These are phyloP conservation scores for Hyphopichia wangnamkhiaoensis DNA, from an alignment of 1,139 yeast genomes.

Conservation along the genomic window DNA sequence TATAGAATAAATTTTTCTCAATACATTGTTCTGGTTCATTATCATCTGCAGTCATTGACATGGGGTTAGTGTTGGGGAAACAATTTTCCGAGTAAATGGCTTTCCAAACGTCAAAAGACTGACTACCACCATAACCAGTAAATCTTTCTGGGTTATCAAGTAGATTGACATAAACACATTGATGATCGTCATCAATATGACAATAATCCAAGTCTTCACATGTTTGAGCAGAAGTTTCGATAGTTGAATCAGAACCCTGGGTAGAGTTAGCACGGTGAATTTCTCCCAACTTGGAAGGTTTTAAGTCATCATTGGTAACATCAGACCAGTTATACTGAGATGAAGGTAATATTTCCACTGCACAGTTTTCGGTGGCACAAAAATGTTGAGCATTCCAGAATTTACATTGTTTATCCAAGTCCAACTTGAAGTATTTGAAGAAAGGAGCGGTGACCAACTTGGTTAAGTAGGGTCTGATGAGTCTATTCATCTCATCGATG, in stretches of 20 bases:
- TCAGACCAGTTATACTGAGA: constrained; percentile 60
- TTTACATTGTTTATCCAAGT: constrained; percentile 84
- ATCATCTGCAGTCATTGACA: constrained; percentile 28
- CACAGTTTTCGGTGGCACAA: constrained; percentile 93
- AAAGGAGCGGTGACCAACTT: constrained; percentile 67
- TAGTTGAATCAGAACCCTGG: constrained; percentile 14
- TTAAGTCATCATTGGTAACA: constrained; percentile 65
- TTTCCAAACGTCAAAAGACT: constrained; percentile 90
- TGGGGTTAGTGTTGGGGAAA: constrained; percentile 57
- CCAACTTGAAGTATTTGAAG: constrained; percentile 84
- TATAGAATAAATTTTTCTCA: constrained; percentile 86
- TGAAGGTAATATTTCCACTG: constrained; percentile 68
- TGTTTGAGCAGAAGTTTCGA: constrained; percentile 20
- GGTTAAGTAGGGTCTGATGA: constrained; percentile 50
- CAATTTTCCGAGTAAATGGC: constrained; percentile 92
- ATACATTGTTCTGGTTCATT: constrained; percentile 58
- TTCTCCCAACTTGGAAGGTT: constrained; percentile 71
- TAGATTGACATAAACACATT: constrained; percentile 81
- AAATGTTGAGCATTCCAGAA: constrained; percentile 83
- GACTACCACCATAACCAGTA: constrained; percentile 94
- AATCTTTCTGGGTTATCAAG: constrained; percentile 92
- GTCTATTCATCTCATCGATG: constrained; percentile 39
- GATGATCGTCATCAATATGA: constrained; percentile 59
- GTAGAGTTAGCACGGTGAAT: constrained; percentile 22
- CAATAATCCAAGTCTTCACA: constrained; percentile 54